phyloP scores from a whole-genome alignment of 1,284 basidiomycete genomes.

The Singerocomus rubriflavus region DNA sequence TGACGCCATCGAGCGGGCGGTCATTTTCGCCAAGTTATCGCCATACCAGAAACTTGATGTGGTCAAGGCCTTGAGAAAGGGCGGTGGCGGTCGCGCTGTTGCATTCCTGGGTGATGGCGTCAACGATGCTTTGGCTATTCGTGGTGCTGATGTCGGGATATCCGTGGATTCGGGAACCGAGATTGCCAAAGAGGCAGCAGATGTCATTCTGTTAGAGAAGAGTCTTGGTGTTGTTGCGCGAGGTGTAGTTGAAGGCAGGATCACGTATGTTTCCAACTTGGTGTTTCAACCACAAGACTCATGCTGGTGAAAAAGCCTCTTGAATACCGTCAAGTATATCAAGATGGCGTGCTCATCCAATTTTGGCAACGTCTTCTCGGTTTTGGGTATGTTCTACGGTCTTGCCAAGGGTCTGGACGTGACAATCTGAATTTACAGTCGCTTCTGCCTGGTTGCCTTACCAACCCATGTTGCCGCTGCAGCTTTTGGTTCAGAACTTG shows the following conservation, averaged over 20 bases:
- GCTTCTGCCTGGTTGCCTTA: conserved; percentile 34
- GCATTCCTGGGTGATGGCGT: conserved; percentile 35
- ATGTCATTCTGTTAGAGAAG: conserved; percentile 88
- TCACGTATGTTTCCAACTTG: conserved; percentile 24
- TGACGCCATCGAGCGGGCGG: conserved; percentile 32
- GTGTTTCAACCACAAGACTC: conserved; percentile 5
- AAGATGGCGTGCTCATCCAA: conserved; percentile 35
- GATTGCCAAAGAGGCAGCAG: conserved; percentile 97
- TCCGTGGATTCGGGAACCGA: conserved; percentile 98
- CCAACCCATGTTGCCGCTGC: conserved; percentile 32
- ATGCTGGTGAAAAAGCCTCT: conserved; percentile 22
- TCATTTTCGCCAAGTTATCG: conserved; percentile 33
- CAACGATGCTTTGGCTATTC: conserved; percentile 33
- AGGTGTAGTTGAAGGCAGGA: conserved; percentile 33
- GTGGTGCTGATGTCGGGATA: conserved; percentile 87
- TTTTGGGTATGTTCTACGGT: conserved; percentile 25
- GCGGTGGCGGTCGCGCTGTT: conserved; percentile 28
- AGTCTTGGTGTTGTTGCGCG: conserved; percentile 32
- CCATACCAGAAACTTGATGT: conserved; percentile 34
- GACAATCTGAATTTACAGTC: conserved; percentile 16
- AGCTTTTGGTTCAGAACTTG: conserved; percentile 28
- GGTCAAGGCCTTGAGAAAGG: conserved; percentile 29
- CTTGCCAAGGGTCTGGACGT: neutral
- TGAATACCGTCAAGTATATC: conserved; percentile 33
- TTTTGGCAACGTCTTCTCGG: conserved; percentile 34